A percentile compares a stretch with the other conserved stretches of the same genome.
Conservation (phyloP, 2,329 filamentous ascomycete species). For the Ophiostoma tasmaniense region DNA sequence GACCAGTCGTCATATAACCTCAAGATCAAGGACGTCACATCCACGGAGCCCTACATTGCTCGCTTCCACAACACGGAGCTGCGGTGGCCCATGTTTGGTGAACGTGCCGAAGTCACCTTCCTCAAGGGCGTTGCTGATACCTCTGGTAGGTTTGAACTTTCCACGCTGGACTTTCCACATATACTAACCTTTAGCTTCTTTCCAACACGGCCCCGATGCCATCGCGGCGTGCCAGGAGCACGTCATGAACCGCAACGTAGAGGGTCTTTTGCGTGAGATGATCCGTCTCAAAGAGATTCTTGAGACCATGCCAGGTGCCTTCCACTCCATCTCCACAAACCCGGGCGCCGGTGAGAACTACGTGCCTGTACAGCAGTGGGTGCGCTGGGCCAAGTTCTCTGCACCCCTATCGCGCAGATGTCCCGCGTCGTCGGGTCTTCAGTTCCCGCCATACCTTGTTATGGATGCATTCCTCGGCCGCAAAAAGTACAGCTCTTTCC, state of each 20-base stretch:
- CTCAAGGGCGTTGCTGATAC: conserved; percentile 43
- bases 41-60: conserved; percentile 41
- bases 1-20: conserved; percentile 48
- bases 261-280: conserved; percentile 42
- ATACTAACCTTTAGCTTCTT: conserved; percentile 31
- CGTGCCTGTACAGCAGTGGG: conserved; percentile 40
- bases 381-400: conserved; percentile 37
- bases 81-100: conserved; percentile 46
- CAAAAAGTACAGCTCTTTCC: conserved; percentile 43
- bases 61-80: conserved; percentile 46
- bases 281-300: conserved; percentile 45
- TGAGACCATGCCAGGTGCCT: conserved; percentile 45
- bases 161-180: no score
- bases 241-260: conserved; percentile 45
- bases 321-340: conserved; percentile 46
- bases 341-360: conserved; percentile 44
- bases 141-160: conserved; percentile 13
- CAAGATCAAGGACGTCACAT: conserved; percentile 40
- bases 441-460: conserved; percentile 44
- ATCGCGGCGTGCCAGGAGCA: conserved; percentile 46
- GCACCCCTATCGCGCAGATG: conserved; percentile 36
- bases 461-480: conserved; percentile 49
- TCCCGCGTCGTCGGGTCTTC: conserved; percentile 42
- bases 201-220: conserved; percentile 42
- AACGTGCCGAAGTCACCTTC: conserved; percentile 43